These are phyloP conservation scores for Hypoxylon sp. DNA, from an alignment of 2,329 filamentous ascomycete species.

Conservation along the genomic window DNA sequence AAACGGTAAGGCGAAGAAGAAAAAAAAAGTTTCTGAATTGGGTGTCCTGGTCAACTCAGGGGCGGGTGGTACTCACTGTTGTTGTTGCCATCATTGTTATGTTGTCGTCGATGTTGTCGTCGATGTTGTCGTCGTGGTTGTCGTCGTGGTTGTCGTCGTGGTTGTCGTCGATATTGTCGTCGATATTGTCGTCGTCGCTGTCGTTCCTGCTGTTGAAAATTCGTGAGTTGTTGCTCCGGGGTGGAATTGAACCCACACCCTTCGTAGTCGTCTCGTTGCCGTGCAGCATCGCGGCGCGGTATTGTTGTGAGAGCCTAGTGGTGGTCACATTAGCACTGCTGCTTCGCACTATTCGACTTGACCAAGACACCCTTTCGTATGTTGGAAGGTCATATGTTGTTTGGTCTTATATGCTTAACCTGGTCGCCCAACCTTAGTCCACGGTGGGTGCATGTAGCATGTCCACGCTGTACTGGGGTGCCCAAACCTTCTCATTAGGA, in stretches of 20 bases:
- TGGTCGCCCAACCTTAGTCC: neutral
- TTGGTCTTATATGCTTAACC: slow-evolving; percentile 7
- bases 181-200: too few species aligned
- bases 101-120: too few species aligned
- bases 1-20: neutral
- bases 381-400: neutral
- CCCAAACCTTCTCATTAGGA: neutral
- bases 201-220: too few species aligned
- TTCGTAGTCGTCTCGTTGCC: neutral
- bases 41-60: slow-evolving; percentile 5
- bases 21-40: slow-evolving; percentile 8
- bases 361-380: slow-evolving; percentile 15
- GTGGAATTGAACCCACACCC: neutral
- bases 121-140: too few species aligned
- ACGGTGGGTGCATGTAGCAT: neutral
- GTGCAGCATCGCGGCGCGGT: too few species aligned
- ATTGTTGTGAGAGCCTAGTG: neutral
- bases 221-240: neutral
- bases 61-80: slow-evolving; percentile 9
- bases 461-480: neutral
- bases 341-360: neutral
- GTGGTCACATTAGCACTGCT: neutral
- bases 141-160: too few species aligned
- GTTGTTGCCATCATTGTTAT: too few species aligned
- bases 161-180: neutral